A percentile compares a stretch with the other conserved stretches of the same genome.
These are phyloP conservation scores for Pyrus hybrid DNA, from an alignment of 331 rosid genomes.

Conservation along the genomic window DNA sequence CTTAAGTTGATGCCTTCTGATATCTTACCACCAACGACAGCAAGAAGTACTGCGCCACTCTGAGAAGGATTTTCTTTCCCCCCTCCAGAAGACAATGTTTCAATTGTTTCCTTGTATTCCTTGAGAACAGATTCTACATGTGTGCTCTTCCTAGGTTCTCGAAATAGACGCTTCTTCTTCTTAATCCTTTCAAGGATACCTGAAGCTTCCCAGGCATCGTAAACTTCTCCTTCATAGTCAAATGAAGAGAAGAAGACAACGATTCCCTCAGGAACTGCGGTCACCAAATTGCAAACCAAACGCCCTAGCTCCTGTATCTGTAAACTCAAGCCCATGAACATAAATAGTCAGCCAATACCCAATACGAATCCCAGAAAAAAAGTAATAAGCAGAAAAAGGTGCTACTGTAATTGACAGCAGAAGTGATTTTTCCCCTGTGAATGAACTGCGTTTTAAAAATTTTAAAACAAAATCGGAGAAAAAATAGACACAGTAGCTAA, in stretches of 20 bases:
- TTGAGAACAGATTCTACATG: conserved; percentile 78
- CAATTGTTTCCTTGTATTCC: conserved; percentile 63
- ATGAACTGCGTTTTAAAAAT: not conserved
- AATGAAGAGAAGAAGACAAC: conserved; percentile 94
- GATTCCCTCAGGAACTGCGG: conserved; percentile 76
- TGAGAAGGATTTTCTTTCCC: conserved; percentile 34
- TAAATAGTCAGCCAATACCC: conserved; percentile 12
- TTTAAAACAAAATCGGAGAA: too few relatives aligned
- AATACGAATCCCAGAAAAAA: not conserved
- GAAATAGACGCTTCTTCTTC: conserved; percentile 66
- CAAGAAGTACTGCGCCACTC: conserved; percentile 71
- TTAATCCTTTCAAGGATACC: conserved; percentile 75
- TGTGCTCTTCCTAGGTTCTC: conserved; percentile 82
- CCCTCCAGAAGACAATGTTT: conserved; percentile 26
- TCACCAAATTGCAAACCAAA: conserved; percentile 72
- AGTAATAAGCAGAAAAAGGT: not conserved
- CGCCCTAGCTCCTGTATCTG: conserved; percentile 83
- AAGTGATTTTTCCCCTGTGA: not conserved
- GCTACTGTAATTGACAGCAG: not conserved
- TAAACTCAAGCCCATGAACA: conserved; percentile 19
- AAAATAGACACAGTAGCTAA: too few relatives aligned
- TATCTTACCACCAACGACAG: conserved; percentile 91
- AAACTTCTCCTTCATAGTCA: conserved; percentile 72
- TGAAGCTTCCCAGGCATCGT: conserved; percentile 66
- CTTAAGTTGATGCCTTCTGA: conserved; percentile 98